These are phyloP conservation scores for Manihot esculenta DNA, from an alignment of 441 rosid genomes.

Conservation along the genomic window DNA sequence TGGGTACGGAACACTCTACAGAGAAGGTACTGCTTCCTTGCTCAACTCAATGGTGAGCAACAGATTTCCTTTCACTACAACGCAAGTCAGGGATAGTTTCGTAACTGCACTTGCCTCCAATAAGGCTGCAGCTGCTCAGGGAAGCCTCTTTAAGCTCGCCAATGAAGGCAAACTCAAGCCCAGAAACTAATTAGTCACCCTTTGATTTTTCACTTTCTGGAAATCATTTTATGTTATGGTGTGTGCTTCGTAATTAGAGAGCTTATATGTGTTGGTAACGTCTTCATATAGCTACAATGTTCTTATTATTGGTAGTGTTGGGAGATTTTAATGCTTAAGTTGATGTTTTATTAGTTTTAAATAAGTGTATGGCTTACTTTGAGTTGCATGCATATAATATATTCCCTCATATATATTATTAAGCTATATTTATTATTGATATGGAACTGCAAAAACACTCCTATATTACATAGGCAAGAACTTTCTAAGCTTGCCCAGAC, in stretches of 20 bases:
- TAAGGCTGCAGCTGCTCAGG: slow-evolving; percentile 32
- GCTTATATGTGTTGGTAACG: not conserved
- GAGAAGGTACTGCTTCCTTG: slow-evolving; percentile 39
- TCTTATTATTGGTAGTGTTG: slow-evolving; percentile 10
- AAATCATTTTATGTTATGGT: not conserved
- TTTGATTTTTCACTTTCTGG: too few species aligned
- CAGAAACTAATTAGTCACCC: slow-evolving; percentile 7
- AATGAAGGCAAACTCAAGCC: slow-evolving; percentile 32
- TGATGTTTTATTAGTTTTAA: slow-evolving; percentile 1
- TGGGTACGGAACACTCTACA: slow-evolving; percentile 34
- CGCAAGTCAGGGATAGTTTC: slow-evolving; percentile 34
- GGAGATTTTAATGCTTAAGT: slow-evolving; percentile 4
- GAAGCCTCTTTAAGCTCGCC: slow-evolving; percentile 32
- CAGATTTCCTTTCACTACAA: slow-evolving; percentile 29
- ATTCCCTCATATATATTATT: not conserved
- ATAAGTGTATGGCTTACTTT: not conserved
- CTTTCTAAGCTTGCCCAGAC: too few species aligned
- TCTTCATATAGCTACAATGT: not conserved
- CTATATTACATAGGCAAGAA: too few species aligned
- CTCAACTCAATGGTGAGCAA: slow-evolving; percentile 34
- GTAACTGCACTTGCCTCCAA: slow-evolving; percentile 21
- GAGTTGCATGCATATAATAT: not conserved
- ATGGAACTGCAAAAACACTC: not conserved
- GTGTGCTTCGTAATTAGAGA: not conserved
- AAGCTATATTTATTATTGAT: not conserved